These are phyloP conservation scores for Petrea volubilis DNA, from an alignment of 257 asterid species.

Conservation along the genomic window DNA sequence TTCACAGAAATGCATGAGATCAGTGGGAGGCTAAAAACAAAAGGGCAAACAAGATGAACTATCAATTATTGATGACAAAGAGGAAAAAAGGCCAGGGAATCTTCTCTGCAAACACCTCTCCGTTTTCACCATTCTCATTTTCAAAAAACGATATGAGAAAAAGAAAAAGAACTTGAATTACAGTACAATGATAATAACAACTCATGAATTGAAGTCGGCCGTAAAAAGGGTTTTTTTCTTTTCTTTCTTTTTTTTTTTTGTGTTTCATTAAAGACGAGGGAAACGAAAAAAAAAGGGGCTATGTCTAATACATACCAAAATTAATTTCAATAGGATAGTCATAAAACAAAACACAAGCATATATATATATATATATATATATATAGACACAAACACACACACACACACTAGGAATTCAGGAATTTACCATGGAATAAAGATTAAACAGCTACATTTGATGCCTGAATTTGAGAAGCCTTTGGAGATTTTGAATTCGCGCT, in stretches of 20 bases:
- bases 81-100: slow-evolving; percentile 31
- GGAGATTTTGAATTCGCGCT: background rate
- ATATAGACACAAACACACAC: no score
- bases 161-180: background rate
- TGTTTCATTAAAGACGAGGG: no score
- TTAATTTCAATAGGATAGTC: no score
- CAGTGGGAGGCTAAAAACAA: slow-evolving; percentile 25
- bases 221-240: background rate
- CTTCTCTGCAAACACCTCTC: slow-evolving; percentile 30
- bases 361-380: no score
- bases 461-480: background rate
- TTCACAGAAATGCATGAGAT: slow-evolving; percentile 33
- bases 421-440: background rate
- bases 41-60: slow-evolving; percentile 39
- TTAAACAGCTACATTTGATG: background rate
- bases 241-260: no score
- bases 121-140: slow-evolving; percentile 27
- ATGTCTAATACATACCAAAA: background rate
- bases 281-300: background rate
- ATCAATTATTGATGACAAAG: slow-evolving; percentile 34
- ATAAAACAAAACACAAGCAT: no score
- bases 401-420: background rate
- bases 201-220: background rate
- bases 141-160: background rate
- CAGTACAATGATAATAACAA: background rate